Base-by-base conservation (phyloP, 352 stramenopile genomes). In the Halophytophthora polymorphica region DNA sequence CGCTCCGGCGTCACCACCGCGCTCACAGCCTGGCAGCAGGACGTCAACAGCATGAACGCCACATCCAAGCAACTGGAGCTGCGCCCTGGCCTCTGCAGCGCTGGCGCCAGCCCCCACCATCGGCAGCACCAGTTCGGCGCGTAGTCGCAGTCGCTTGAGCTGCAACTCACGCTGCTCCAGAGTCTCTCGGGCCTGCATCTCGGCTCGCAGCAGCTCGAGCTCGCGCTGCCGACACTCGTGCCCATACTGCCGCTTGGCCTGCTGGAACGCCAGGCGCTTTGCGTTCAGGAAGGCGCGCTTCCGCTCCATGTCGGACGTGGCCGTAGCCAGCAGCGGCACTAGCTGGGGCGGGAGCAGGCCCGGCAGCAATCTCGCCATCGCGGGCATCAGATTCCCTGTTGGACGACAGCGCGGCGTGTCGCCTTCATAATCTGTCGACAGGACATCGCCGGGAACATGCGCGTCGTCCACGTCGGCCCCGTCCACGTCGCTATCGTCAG, bases 231-330 rank as follows among this genome's bases (percentile, higher is more conserved):
- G 53, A 17, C 62, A 37, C 17, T 66, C 42, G 15, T 41, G 50
- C 37, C 57, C 57, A n/a, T 23, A 34, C 1, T 41, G 34, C 42
- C 42, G 61, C 37, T 51, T 56, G 15, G 58, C 34, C 48, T 62
- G 52, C n/a, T 69, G 56, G 35, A 69, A 69, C 2, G 56, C 56
- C 8, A 69, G 44, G 22, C 58, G 29, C 43, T 69, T 69, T 0
- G 56, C 50, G 7, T n/a, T 29, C 17, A 65, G 46, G 23, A 53
- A 59, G 15, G 38, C 23, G 14, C 56, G 61, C 33, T 69, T 69
- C 13, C 47, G 46, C 23, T 52, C 21, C 33, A 65, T 7, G 50
- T 65, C 56, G 12, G 40, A 3, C n/a, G 49, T 42, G 15, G 7
- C 31, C 21, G 11, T 36, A 13, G 25, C 15, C 7, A 14, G 23